Evolutionary conservation across 2,329 filamentous ascomycete genomes (phyloP), one percentile per base, ranked within the genome.

Genomic region (Fusarium foetens): DNA sequence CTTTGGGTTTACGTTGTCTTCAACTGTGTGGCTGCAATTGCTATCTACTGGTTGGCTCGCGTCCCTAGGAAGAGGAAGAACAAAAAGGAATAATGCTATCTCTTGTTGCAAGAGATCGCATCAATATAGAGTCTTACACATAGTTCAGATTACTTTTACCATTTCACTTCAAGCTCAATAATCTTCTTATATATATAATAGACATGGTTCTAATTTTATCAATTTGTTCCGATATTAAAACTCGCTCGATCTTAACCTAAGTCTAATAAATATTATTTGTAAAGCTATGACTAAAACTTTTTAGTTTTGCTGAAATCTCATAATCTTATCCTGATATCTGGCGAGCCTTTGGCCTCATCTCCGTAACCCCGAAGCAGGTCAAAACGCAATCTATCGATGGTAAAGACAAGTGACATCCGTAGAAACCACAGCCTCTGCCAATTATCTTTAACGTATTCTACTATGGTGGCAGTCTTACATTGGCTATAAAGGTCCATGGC

Each of bases 1-100:
- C 80, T 88, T 51, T 88, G 85, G 80, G 84, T 80, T 0, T 89
- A 87, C 58, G 82, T 86, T 39, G 77, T 81, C 8, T 88, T 89
- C 75, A 89, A 89, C 62, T 78, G 87, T 23, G 78, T 79, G 27
- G 84, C 82, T 1, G 85, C 86, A 0, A 75, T 88, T 11, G 72
- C 80, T 12, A 77, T 87, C 35, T 89, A 89, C 72, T 88, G 82
- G 81, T 52, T 85, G 68, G 79, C 77, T 3, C 72, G 81, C 10
- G 81, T 83, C 8, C 78, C 80, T 0, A 81, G 80, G 63, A 63
- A 29, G 17, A 42, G 33, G 3, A 63, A 57, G 21, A 41, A 25
- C 4, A 68, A 57, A 10, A 62, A 42, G n/a, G 31, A 53, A 6
- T 66, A 66, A 7, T 17, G 9, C 0, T 57, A 4, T 13, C 2